Base-by-base conservation (phyloP, 371 early-diverging fungal species). In the Mucor saturninus region DNA sequence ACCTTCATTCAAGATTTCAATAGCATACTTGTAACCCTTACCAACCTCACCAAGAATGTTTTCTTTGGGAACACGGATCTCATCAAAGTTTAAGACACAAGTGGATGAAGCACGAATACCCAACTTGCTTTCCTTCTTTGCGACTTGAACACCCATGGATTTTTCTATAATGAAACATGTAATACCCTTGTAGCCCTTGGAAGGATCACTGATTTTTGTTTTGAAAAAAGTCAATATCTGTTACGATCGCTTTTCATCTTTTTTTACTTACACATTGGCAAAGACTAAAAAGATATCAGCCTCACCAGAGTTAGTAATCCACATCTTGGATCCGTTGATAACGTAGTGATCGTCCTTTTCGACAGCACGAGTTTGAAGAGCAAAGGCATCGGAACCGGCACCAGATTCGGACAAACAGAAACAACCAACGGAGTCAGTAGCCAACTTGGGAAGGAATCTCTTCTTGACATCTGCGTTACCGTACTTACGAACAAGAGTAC, bases 21-120 rank as follows among this genome's bases (percentile, higher is more conserved):
- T 98, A 56, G 98, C 97, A 64, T 95, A 95, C 83, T 96, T 97
- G 93, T 98, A 98, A 32, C 99, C 99, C 83, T 96, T 89, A 59
- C 98, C 98, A 56, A 95, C 80, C 69, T 96, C 93, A 43, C 99
- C 99, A 28, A 98, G 75, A 37, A 98, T 79, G 71, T 96, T 95
- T 54, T 77, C 81, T 52, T 86, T 93, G 32, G 98, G 99, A 29
- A 98, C 80, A 63, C 89, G 85, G 62, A 98, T 74, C 59, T 95
- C 92, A 69, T 98, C 99, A 83, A 98, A 96, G 71, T 90, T 88
- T 51, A 98, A 79, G 31, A 89, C 88, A 74, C 98, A 98, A 2
- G 99, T 98, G 8, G 95, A 95, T 0, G 98, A 97, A 8, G 96
- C 92, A 56, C 95, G 91, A 72, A 98, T 98, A 67, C 99, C 99